Conservation (phyloP, 371 early-diverging fungal species). For the Smittium mucronatum region DNA sequence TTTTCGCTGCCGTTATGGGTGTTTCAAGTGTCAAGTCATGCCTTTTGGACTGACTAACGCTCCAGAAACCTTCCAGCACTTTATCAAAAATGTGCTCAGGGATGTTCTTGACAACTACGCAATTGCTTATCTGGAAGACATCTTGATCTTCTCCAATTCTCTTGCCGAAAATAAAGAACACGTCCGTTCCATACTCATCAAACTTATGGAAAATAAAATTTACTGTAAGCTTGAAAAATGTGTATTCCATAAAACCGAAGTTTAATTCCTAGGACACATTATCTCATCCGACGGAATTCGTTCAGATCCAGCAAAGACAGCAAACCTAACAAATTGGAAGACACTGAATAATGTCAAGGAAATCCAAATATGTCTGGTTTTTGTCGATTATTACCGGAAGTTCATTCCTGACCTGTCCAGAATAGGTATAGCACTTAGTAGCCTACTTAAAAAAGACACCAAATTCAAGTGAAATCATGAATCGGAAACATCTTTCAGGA, state of each 20-base stretch:
- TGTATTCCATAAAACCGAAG: too few relatives aligned
- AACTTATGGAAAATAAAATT: background rate
- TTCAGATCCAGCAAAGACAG: background rate
- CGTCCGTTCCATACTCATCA: background rate
- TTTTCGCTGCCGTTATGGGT: conserved; percentile 33
- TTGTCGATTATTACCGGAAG: conserved; percentile 5
- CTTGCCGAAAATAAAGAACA: background rate
- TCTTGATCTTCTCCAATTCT: conserved; percentile 10
- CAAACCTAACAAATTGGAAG: background rate
- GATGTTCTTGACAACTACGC: conserved; percentile 10
- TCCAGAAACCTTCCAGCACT: conserved; percentile 4
- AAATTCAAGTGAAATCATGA: conserved; percentile 25
- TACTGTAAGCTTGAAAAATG: too few relatives aligned
- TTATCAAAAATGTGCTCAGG: conserved; percentile 2
- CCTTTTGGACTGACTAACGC: conserved; percentile 36
- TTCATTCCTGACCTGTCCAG: background rate
- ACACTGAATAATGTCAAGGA: conserved; percentile 3
- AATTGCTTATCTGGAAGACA: conserved; percentile 14
- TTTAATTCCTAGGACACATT: conserved; percentile 6
- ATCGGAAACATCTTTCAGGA: background rate
- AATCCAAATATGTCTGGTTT: conserved; percentile 4
- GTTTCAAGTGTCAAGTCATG: conserved; percentile 36
- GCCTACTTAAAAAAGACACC: conserved; percentile 27
- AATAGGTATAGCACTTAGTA: conserved; percentile 12
- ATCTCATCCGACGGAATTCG: background rate